These are phyloP conservation scores for Blastomyces percursus DNA, from an alignment of 2,329 filamentous ascomycete genomes.

Conservation along the genomic window DNA sequence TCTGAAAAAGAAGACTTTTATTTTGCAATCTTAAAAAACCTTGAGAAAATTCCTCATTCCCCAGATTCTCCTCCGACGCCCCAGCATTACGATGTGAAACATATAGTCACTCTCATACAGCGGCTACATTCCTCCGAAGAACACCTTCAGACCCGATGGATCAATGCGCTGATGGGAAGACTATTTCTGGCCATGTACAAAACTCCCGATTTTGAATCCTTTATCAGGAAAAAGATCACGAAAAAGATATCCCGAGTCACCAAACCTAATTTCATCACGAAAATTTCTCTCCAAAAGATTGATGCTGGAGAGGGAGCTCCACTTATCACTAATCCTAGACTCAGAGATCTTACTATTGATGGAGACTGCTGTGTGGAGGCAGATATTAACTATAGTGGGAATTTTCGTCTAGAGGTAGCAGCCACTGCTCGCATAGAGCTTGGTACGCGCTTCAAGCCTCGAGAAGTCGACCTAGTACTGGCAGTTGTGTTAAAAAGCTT, in stretches of 20 bases:
- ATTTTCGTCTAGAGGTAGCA: slow-evolving; percentile 78
- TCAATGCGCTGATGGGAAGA: slow-evolving; percentile 82
- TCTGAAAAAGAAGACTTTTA: slow-evolving; percentile 99
- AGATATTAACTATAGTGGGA: slow-evolving; percentile 79
- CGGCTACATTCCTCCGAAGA: slow-evolving; percentile 85
- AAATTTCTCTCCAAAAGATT: slow-evolving; percentile 70
- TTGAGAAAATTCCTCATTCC: slow-evolving; percentile 55
- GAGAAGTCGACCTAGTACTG: slow-evolving; percentile 80
- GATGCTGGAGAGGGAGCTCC: slow-evolving; percentile 80
- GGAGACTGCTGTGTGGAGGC: slow-evolving; percentile 80
- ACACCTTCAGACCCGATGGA: slow-evolving; percentile 78
- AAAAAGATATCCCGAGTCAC: slow-evolving; percentile 95
- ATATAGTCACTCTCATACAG: slow-evolving; percentile 83
- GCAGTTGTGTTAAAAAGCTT: slow-evolving; percentile 75
- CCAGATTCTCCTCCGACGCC: slow-evolving; percentile 54
- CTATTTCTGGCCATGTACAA: slow-evolving; percentile 81
- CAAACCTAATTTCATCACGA: slow-evolving; percentile 78
- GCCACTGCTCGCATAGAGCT: slow-evolving; percentile 90
- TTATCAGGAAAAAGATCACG: slow-evolving; percentile 74
- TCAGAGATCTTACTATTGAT: slow-evolving; percentile 82
- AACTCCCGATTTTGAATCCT: slow-evolving; percentile 67
- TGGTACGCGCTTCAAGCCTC: slow-evolving; percentile 73
- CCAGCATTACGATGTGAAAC: slow-evolving; percentile 66
- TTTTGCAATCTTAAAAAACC: slow-evolving; percentile 76
- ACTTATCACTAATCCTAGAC: slow-evolving; percentile 73